Conservation (phyloP, 768 basidiomycete species). For the Suillus brevipes region DNA sequence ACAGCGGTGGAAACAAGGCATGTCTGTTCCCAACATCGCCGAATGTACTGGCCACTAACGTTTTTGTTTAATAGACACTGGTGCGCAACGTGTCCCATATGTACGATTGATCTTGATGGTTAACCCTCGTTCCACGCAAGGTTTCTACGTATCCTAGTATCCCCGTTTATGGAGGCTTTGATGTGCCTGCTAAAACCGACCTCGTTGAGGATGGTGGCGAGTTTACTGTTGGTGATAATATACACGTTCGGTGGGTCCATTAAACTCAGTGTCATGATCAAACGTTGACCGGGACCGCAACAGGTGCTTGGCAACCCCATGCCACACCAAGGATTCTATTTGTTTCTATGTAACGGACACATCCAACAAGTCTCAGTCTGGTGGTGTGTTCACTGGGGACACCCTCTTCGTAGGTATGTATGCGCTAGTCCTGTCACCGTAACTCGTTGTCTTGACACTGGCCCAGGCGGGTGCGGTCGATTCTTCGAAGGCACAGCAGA, state of each 20-base stretch:
- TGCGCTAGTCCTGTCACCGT: neutral
- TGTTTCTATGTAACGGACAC: slow-evolving; percentile 75
- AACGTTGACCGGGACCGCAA: slow-evolving; percentile 8
- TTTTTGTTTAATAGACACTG: slow-evolving; percentile 24
- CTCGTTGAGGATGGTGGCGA: slow-evolving; percentile 81
- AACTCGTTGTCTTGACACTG: neutral
- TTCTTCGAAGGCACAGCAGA: slow-evolving; percentile 88
- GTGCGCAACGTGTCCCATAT: slow-evolving; percentile 21
- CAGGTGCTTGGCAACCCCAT: slow-evolving; percentile 85
- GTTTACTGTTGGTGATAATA: slow-evolving; percentile 68
- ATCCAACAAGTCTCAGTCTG: slow-evolving; percentile 49
- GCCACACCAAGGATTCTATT: slow-evolving; percentile 96
- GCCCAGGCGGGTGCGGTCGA: slow-evolving; percentile 77
- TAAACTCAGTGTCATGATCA: neutral
- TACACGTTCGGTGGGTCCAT: slow-evolving; percentile 55
- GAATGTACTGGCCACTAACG: slow-evolving; percentile 4
- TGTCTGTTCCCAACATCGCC: slow-evolving; percentile 13
- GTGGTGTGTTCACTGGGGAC: slow-evolving; percentile 92
- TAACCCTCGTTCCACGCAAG: slow-evolving; percentile 31
- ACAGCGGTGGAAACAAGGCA: slow-evolving; percentile 85
- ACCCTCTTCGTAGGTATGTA: slow-evolving; percentile 68
- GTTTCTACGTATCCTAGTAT: slow-evolving; percentile 43
- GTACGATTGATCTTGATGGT: neutral
- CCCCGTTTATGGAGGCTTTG: slow-evolving; percentile 79
- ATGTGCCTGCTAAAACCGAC: slow-evolving; percentile 64